A percentile compares a stretch with the other conserved stretches of the same genome.
Evolutionary conservation across 345 rosid species (phyloP).

Genomic region (Gossypium herbaceum): DNA sequence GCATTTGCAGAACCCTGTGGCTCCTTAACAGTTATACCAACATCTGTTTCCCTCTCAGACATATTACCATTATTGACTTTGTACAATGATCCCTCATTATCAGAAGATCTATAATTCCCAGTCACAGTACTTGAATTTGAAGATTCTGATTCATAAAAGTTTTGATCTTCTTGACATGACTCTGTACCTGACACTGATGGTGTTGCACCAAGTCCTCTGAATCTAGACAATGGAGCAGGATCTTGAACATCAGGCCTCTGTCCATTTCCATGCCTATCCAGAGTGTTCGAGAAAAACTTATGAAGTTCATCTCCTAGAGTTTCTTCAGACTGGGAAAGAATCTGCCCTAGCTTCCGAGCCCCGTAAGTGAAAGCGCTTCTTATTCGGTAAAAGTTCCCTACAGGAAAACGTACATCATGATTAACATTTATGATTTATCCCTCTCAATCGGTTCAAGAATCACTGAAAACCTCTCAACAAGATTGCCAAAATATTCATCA

Average conservation of each 20-base stretch:
- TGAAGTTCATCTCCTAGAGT: conserved; percentile 47
- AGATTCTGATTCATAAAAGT: conserved; percentile 29
- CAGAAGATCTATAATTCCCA: conserved; percentile 20
- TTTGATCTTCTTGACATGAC: conserved; percentile 42
- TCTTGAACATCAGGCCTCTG: conserved; percentile 81
- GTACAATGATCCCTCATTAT: conserved; percentile 22
- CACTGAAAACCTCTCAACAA: neutral
- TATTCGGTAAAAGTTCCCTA: conserved; percentile 80
- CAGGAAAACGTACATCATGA: conserved; percentile 8
- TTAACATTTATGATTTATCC: neutral
- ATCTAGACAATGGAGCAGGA: conserved; percentile 37
- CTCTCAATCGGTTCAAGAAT: neutral
- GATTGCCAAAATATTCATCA: neutral
- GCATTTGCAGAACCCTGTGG: conserved; percentile 24
- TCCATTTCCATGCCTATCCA: conserved; percentile 75
- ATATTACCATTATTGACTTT: conserved; percentile 12
- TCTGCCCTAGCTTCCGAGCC: conserved; percentile 67
- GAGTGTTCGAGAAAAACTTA: conserved; percentile 69
- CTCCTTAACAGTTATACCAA: conserved; percentile 23
- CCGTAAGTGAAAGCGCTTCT: conserved; percentile 89
- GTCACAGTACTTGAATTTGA: conserved; percentile 23
- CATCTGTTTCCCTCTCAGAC: conserved; percentile 18
- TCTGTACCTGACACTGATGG: conserved; percentile 32
- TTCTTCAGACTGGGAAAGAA: conserved; percentile 54
- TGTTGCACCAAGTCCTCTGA: conserved; percentile 28